phyloP scores from a whole-genome alignment of 106 monocot species.

The Dioscorea dumetorum region DNA sequence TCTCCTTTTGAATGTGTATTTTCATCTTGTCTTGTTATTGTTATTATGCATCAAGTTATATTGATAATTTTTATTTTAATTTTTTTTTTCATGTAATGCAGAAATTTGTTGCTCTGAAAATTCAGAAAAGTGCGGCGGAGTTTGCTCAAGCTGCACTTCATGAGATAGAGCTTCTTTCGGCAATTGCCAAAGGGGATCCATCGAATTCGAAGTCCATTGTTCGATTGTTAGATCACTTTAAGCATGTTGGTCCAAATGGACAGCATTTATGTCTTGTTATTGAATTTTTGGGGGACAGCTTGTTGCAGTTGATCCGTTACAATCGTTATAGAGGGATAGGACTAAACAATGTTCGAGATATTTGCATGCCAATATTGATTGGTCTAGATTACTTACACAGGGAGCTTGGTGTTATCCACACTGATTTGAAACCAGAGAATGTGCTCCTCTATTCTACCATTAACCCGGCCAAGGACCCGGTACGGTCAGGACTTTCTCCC shows the following conservation, averaged over 20 bases:
- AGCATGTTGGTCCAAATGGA: constrained; percentile 90
- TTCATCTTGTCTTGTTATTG: background rate
- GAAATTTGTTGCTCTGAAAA: constrained; percentile 90
- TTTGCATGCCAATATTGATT: constrained; percentile 67
- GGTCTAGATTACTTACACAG: constrained; percentile 86
- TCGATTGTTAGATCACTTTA: constrained; percentile 69
- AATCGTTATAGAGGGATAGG: constrained; percentile 81
- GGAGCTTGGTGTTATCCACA: constrained; percentile 74
- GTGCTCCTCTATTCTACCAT: constrained; percentile 81
- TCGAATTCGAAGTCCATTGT: constrained; percentile 61
- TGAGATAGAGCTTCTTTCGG: constrained; percentile 77
- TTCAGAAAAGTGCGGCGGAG: constrained; percentile 82
- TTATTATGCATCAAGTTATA: background rate
- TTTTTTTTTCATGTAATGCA: constrained; percentile 24
- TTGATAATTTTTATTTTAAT: background rate
- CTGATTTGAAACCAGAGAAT: constrained; percentile 94
- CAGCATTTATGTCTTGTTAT: constrained; percentile 74
- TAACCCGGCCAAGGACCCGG: constrained; percentile 80
- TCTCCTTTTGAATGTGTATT: background rate
- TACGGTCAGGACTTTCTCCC: constrained; percentile 56
- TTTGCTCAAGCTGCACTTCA: constrained; percentile 81
- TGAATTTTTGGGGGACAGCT: constrained; percentile 86
- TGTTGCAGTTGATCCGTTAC: constrained; percentile 68
- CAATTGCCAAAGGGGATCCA: constrained; percentile 68
- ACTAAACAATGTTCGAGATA: constrained; percentile 46